Evolutionary conservation across 179 eudicot genomes (phyloP), one percentile per base, ranked within the genome.

Genomic region (Beta lomatogona): DNA sequence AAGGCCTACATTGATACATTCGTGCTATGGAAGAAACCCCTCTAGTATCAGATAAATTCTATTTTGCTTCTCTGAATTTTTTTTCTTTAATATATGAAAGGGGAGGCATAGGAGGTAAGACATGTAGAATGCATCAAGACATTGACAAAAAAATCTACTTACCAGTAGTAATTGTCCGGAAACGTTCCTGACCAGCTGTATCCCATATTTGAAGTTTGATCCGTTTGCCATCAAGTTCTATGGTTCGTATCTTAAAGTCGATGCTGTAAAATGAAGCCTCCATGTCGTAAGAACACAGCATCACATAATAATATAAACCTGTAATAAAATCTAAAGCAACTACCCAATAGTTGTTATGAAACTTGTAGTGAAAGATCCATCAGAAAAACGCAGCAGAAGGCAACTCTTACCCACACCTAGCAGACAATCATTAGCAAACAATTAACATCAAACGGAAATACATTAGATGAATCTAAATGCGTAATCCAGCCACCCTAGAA

Each of bases 141-240:
- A 28, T 65, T 65, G 13, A 31, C 14, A 77, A 52, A 21, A 53
- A 28, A 70, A 52, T 65, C 7, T 25, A 44, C 48, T 78, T 82
- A 89, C 92, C 92, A 68, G 89, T 89, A 50, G 92, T 88, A 81
- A 89, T 89, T 21, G 92, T 89, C 36, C 92, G 79, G 67, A 89
- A 89, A 50, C 89, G 90, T 80, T 89, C 92, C 67, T 89, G 92
- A 54, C 90, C 92, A 73, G 90, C 89, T 48, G 90, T 89, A 80
- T 89, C 92, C 90, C 90, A 89, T 59, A 89, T 89, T 83, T 89
- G 92, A 84, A 89, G 85, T 79, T 88, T 89, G 76, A 89, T 88
- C 55, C 89, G 81, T 73, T 89, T 89, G 44, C 87, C 90, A 82
- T 88, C 92, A 77, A 88, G 89, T 81, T 89, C 90, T 25, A 87